Evolutionary conservation across 768 basidiomycete genomes (phyloP), one percentile per base, ranked within the genome.

Genomic region (Mycena vulgaris): DNA sequence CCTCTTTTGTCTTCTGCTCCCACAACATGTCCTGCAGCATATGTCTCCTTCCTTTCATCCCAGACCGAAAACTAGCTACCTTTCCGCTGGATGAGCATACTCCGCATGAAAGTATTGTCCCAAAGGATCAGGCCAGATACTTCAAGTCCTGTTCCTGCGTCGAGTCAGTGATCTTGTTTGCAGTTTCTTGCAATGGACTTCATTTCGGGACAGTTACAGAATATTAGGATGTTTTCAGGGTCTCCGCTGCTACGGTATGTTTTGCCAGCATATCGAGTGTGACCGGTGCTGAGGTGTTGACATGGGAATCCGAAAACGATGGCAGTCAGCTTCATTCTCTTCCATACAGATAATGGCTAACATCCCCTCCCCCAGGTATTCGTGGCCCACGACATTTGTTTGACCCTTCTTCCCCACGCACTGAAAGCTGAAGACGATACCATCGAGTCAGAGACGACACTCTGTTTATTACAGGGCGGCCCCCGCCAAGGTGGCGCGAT

Each of bases 31-130:
- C 75, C 30, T 79, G 77, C 63, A 55, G 67, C 61, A 59, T 79
- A 31, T 79, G 78, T 65, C 76, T 71, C n/a, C 72, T 78, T 13
- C 76, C 78, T 7, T 77, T 78, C 69, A 69, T 74, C 16, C 77
- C 77, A 10, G 63, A 64, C 27, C 62, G 56, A 16, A 28, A 2
- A 14, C 67, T 64, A 9, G 47, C 71, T 3, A 47, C 49, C 5
- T 72, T 74, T 7, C 71, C 72, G 14, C 63, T 68, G 10, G 63
- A 64, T 17, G 53, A 33, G 7, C 69, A 73, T n/a, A 49, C 37
- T 25, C 73, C 61, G 9, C 75, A 75, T 9, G n/a, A 53, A 21
- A 75, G 69, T 31, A 37, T 76, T 37, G 60, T 78, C 30, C 62
- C 71, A 5, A 48, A 59, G 11, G 61, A 63, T 14, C 75, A 75